Conservation (phyloP, 2,329 filamentous ascomycete species). For the Aureobasidium subglaciale region DNA sequence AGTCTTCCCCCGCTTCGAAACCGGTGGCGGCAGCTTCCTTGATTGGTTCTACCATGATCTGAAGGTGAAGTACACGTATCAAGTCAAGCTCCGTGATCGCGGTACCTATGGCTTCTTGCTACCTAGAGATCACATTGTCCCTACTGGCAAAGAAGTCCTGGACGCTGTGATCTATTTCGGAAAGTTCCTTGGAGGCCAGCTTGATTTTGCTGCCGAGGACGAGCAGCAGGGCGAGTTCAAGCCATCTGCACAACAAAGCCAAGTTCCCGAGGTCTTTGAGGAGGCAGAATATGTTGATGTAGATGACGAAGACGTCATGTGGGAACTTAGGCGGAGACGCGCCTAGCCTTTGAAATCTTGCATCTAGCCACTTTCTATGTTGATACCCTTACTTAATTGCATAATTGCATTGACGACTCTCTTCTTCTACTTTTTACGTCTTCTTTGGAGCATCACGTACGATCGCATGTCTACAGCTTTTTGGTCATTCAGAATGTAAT, state of each 20-base stretch:
- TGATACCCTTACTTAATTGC: not conserved
- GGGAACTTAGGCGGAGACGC: conserved; percentile 2
- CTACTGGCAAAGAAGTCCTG: conserved; percentile 81
- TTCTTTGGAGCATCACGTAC: too few species aligned
- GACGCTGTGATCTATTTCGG: conserved; percentile 79
- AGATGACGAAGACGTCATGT: not conserved
- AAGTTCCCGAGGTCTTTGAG: not conserved
- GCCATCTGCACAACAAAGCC: not conserved
- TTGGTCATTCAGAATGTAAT: too few species aligned
- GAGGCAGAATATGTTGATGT: not conserved
- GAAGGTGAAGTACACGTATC: conserved; percentile 75
- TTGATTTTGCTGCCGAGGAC: conserved; percentile 22
- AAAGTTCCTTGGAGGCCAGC: conserved; percentile 58
- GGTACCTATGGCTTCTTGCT: conserved; percentile 91
- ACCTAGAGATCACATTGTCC: conserved; percentile 77
- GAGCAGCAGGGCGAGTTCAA: not conserved
- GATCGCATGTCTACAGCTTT: too few species aligned
- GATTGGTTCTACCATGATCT: conserved; percentile 95
- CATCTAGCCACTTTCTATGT: not conserved
- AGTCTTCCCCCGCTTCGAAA: conserved; percentile 55
- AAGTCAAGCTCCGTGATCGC: conserved; percentile 88
- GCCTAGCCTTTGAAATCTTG: not conserved
- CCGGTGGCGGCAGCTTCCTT: conserved; percentile 74
- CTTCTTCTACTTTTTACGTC: too few species aligned
- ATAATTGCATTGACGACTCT: too few species aligned